Evolutionary conservation across 306 rosid species (phyloP).

Genomic region (Spatholobus suberectus): DNA sequence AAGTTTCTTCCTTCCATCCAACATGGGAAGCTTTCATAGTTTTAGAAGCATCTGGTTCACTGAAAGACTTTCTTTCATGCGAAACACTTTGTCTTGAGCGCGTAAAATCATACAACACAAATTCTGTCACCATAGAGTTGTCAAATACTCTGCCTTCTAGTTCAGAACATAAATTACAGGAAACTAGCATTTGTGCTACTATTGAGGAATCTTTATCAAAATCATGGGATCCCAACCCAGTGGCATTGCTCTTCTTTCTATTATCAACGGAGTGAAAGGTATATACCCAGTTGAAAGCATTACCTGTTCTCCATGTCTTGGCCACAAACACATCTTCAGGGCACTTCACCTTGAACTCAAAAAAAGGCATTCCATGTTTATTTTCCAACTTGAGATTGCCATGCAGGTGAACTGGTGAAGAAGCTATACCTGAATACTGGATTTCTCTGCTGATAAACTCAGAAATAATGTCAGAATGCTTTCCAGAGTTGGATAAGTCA

Average conservation of each 20-base stretch:
- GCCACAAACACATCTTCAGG: slow-evolving; percentile 84
- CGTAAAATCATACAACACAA: slow-evolving; percentile 77
- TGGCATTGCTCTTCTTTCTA: slow-evolving; percentile 76
- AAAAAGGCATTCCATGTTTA: slow-evolving; percentile 74
- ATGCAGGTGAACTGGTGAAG: slow-evolving; percentile 91
- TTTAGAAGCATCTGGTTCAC: slow-evolving; percentile 47
- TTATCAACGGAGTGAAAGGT: slow-evolving; percentile 75
- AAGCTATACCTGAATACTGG: slow-evolving; percentile 58
- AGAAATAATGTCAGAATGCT: slow-evolving; percentile 59
- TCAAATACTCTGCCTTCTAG: slow-evolving; percentile 60
- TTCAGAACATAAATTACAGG: slow-evolving; percentile 78
- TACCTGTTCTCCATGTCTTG: slow-evolving; percentile 75
- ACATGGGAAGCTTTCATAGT: slow-evolving; percentile 50
- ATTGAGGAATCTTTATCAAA: slow-evolving; percentile 61
- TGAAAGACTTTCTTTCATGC: slow-evolving; percentile 43
- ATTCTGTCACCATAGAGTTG: slow-evolving; percentile 80
- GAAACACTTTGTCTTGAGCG: slow-evolving; percentile 69
- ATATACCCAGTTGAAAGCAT: slow-evolving; percentile 72
- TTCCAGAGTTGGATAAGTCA: slow-evolving; percentile 56
- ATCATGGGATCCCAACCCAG: slow-evolving; percentile 54
- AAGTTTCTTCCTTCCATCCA: slow-evolving; percentile 48
- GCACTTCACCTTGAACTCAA: slow-evolving; percentile 77
- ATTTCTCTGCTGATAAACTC: slow-evolving; percentile 53
- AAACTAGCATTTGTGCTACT: slow-evolving; percentile 91
- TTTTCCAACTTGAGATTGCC: slow-evolving; percentile 79